Percentiles rank a stretch among this genome's conserved stretches.
Conservation (phyloP, 495 filamentous ascomycete genomes). For the Xylaria curta region DNA sequence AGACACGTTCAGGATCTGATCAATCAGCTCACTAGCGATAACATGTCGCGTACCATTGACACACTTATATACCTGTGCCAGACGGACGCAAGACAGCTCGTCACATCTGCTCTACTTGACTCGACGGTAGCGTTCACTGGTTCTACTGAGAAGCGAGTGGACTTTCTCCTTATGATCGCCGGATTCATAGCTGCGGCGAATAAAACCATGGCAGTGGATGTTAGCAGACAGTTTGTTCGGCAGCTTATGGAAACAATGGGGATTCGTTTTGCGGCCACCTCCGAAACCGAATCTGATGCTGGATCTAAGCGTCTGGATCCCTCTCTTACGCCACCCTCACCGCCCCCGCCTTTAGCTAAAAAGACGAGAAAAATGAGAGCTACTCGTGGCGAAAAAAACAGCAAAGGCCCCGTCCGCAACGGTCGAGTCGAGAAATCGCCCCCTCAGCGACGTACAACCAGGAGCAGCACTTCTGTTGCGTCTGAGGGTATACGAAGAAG, state of each 20-base stretch:
- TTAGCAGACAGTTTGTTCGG: slow-evolving; percentile 84
- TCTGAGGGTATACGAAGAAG: slow-evolving; percentile 6
- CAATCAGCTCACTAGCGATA: slow-evolving; percentile 91
- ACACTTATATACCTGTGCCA: slow-evolving; percentile 85
- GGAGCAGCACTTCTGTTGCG: neutral
- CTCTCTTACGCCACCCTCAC: neutral
- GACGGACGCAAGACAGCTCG: slow-evolving; percentile 77
- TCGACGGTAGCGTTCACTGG: slow-evolving; percentile 75
- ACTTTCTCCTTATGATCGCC: slow-evolving; percentile 90
- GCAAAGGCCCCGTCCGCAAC: neutral
- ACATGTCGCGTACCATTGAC: slow-evolving; percentile 75
- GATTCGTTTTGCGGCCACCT: slow-evolving; percentile 53
- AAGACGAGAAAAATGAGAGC: neutral
- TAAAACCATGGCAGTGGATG: slow-evolving; percentile 81
- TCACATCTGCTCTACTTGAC: slow-evolving; percentile 77
- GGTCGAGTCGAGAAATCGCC: slow-evolving; percentile 16
- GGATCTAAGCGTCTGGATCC: slow-evolving; percentile 57
- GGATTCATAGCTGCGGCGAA: slow-evolving; percentile 88
- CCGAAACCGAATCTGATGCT: slow-evolving; percentile 51
- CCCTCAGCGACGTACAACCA: neutral
- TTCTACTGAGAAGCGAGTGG: slow-evolving; percentile 74
- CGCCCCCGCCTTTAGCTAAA: neutral
- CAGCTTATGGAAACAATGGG: slow-evolving; percentile 74
- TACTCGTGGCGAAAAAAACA: neutral
- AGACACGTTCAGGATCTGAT: slow-evolving; percentile 85